phyloP scores from a whole-genome alignment of 2,329 filamentous ascomycete species.

The Stagonosporopsis chrysanthemi region DNA sequence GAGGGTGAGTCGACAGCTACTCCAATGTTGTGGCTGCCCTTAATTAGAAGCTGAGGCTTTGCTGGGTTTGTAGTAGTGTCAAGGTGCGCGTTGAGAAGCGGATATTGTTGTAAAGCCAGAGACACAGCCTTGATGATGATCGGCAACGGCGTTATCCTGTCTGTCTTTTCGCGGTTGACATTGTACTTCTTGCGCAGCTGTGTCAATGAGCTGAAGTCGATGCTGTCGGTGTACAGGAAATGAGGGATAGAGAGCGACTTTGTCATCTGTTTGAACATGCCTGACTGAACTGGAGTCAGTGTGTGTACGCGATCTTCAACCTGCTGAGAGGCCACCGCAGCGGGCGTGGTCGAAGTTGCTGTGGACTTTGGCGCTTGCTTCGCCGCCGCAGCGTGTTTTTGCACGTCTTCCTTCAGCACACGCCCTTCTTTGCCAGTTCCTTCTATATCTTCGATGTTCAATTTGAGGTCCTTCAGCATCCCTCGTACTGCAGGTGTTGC shows the following conservation, averaged over 20 bases:
- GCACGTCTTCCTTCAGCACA: slow-evolving; percentile 91
- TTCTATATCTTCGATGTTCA: slow-evolving; percentile 79
- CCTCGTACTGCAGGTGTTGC: slow-evolving; percentile 94
- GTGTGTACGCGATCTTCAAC: slow-evolving; percentile 70
- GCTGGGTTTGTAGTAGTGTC: slow-evolving; percentile 65
- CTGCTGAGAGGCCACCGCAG: slow-evolving; percentile 27
- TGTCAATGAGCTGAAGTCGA: slow-evolving; percentile 80
- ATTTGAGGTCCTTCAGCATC: slow-evolving; percentile 77
- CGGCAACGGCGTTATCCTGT: slow-evolving; percentile 82
- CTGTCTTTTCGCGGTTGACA: slow-evolving; percentile 46
- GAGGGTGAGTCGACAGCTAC: slow-evolving; percentile 92
- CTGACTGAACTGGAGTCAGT: slow-evolving; percentile 80
- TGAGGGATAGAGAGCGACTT: slow-evolving; percentile 89
- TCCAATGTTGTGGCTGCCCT: slow-evolving; percentile 90
- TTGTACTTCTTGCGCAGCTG: slow-evolving; percentile 79
- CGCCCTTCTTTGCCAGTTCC: slow-evolving; percentile 92
- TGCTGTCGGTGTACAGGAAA: slow-evolving; percentile 91
- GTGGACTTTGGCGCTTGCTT: slow-evolving; percentile 33
- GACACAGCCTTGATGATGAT: slow-evolving; percentile 98
- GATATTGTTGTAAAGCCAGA: slow-evolving; percentile 79
- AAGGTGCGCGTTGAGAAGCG: slow-evolving; percentile 85
- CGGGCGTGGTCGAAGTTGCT: slow-evolving; percentile 42
- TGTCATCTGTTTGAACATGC: slow-evolving; percentile 99
- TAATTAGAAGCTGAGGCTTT: slow-evolving; percentile 79
- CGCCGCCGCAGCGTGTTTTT: slow-evolving; percentile 47